Percentiles rank a stretch among this genome's conserved stretches.
Evolutionary conservation across 257 asterid species (phyloP).

Genomic region (Petunia secreta): DNA sequence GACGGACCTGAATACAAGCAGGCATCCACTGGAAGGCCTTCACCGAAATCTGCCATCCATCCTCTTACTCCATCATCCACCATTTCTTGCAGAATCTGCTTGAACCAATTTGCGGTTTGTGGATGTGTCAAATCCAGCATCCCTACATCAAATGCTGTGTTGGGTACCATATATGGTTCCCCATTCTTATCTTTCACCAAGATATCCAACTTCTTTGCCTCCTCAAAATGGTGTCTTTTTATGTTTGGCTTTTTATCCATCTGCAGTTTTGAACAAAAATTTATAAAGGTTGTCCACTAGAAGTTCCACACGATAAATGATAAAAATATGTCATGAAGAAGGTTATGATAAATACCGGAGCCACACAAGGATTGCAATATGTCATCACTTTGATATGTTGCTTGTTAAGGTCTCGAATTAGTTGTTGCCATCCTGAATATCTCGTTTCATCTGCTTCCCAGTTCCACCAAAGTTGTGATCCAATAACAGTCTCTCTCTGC

Average conservation of each 20-base stretch:
- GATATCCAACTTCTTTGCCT: slow-evolving; percentile 78
- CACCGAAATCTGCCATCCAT: slow-evolving; percentile 99
- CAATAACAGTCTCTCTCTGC: slow-evolving; percentile 87
- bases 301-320: not conserved
- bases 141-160: slow-evolving; percentile 94
- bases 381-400: slow-evolving; percentile 82
- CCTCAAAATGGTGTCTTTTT: slow-evolving; percentile 71
- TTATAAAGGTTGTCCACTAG: not conserved
- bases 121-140: slow-evolving; percentile 96
- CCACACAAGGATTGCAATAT: slow-evolving; percentile 97
- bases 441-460: slow-evolving; percentile 90
- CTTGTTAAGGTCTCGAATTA: slow-evolving; percentile 59
- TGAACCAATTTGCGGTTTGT: slow-evolving; percentile 70
- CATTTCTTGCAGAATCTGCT: slow-evolving; percentile 81
- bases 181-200: slow-evolving; percentile 78
- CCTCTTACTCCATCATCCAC: slow-evolving; percentile 95
- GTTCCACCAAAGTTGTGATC: slow-evolving; percentile 99
- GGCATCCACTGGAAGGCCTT: slow-evolving; percentile 95
- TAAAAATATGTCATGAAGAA: not conserved
- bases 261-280: slow-evolving; percentile 43
- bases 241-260: slow-evolving; percentile 64
- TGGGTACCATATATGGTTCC: slow-evolving; percentile 83
- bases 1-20: slow-evolving; percentile 73
- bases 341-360: slow-evolving; percentile 59
- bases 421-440: slow-evolving; percentile 75